phyloP scores from a whole-genome alignment of 371 early-diverging fungal species.

The Chytridium lagenaria region DNA sequence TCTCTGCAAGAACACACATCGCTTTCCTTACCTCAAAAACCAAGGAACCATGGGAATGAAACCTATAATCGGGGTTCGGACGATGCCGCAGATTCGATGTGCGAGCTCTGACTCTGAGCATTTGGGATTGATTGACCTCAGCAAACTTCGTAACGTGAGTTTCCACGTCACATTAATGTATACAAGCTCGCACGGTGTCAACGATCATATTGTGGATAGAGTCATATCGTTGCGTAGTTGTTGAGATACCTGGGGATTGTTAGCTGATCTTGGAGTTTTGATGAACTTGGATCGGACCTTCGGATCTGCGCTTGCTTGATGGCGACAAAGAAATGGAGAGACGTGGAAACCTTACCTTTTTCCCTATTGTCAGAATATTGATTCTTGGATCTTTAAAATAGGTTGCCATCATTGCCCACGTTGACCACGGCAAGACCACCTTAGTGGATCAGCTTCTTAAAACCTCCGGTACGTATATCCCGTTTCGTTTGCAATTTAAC shows the following conservation, averaged over 20 bases:
- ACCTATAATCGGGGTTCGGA: too few relatives aligned
- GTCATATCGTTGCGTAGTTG: background rate
- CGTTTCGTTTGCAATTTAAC: constrained; percentile 4
- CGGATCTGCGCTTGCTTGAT: too few relatives aligned
- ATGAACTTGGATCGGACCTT: too few relatives aligned
- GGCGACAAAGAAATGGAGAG: too few relatives aligned
- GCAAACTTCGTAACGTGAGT: constrained; percentile 40
- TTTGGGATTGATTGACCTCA: constrained; percentile 34
- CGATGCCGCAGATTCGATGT: background rate
- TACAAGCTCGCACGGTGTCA: background rate
- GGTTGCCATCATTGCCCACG: constrained; percentile 66
- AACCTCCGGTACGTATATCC: constrained; percentile 46
- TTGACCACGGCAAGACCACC: constrained; percentile 73
- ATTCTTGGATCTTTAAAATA: background rate
- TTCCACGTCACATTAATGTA: background rate
- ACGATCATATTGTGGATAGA: background rate
- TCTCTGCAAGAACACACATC: too few relatives aligned
- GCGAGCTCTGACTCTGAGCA: background rate
- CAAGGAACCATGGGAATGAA: too few relatives aligned
- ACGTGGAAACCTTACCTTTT: constrained; percentile 1
- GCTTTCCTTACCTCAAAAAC: too few relatives aligned
- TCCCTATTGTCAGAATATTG: background rate
- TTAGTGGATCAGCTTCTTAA: constrained; percentile 41
- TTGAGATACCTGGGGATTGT: background rate
- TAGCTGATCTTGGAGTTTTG: background rate